Evolutionary conservation across 768 basidiomycete genomes (phyloP), one percentile per base, ranked within the genome.

Genomic region (Pleurotus tuoliensis): DNA sequence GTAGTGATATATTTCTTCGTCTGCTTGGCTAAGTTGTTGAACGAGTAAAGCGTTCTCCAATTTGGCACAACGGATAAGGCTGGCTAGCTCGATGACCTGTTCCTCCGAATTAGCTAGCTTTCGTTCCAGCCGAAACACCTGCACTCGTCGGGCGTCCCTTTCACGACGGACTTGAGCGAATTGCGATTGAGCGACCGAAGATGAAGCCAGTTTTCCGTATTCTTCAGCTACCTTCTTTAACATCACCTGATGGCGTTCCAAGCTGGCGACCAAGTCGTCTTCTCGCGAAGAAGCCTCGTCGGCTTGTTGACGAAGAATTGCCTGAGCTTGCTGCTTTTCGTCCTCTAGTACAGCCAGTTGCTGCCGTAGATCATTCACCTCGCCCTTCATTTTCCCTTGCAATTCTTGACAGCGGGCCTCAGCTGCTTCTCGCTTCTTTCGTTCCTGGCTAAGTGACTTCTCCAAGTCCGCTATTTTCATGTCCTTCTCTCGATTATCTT

Each of bases 91-190:
- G 11, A 73, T 67, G 18, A 87, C 84, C 64, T 90, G 87, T 15
- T 71, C 82, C 55, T 89, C 84, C 4, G 86, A 75, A 62, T 86
- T 87, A 40, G 81, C 82, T 12, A 89, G 72, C 66, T 86, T 88
- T 58, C 88, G 82, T 61, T 87, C 82, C 11, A 89, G 70, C 25
- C 87, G 82, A 24, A 75, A 67, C 22, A 73, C 69, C 6, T 73
- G 77, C 8, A 80, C 60, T 55, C 77, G 77, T 27, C 77, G 58
- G 3, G 66, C 60, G 1, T 69, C 55, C 56, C 78, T 68, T 25
- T 77, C 72, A 30, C 72, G 68, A 64, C 74, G 73, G 37, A 87
- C 72, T 5, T 63, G 59, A 16, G 64, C 63, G 58, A 80, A 70
- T 1, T 69, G 65, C 20, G 68, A 59, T 41, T 62, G 59, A 5